Evolutionary conservation across 2,329 filamentous ascomycete genomes (phyloP).

Genomic region (Clarireedia paspali): DNA sequence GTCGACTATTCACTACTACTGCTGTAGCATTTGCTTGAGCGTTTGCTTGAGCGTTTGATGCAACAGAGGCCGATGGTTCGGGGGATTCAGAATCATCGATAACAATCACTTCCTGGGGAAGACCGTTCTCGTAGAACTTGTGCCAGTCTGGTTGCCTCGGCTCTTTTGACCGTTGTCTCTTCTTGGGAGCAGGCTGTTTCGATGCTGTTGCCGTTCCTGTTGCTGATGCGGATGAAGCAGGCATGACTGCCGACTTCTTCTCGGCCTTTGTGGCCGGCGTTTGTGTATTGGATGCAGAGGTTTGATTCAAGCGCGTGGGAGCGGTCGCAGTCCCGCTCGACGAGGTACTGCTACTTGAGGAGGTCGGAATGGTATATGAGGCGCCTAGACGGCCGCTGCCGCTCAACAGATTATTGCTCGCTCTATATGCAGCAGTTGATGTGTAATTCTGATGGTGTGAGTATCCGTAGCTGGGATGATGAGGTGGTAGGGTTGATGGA

Average conservation of each 20-base stretch:
- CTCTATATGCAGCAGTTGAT: constrained; percentile 43
- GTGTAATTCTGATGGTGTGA: constrained; percentile 49
- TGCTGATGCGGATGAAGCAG: constrained; percentile 23
- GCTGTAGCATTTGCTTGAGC: constrained; percentile 20
- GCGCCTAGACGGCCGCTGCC: constrained; percentile 26
- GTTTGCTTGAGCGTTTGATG: constrained; percentile 33
- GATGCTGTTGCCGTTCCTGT: constrained; percentile 8
- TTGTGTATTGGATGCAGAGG: constrained; percentile 12
- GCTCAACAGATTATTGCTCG: constrained; percentile 33
- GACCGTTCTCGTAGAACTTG: constrained; percentile 73
- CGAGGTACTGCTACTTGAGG: constrained; percentile 27
- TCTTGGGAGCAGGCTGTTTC: constrained; percentile 31
- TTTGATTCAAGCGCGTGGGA: constrained; percentile 20
- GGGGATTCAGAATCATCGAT: constrained; percentile 62
- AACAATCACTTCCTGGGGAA: constrained; percentile 79
- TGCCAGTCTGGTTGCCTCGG: constrained; percentile 66
- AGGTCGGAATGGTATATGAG: constrained; percentile 25
- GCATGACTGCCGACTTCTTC: constrained; percentile 30
- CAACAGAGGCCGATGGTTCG: constrained; percentile 26
- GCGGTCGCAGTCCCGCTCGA: constrained; percentile 19
- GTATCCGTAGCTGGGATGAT: constrained; percentile 57
- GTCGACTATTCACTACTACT: constrained; percentile 34
- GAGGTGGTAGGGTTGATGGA: constrained; percentile 65
- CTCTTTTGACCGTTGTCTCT: constrained; percentile 31
- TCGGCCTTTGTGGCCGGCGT: constrained; percentile 16